Conservation (phyloP, 805 yeast genomes). For the Teunomyces tritomae region DNA sequence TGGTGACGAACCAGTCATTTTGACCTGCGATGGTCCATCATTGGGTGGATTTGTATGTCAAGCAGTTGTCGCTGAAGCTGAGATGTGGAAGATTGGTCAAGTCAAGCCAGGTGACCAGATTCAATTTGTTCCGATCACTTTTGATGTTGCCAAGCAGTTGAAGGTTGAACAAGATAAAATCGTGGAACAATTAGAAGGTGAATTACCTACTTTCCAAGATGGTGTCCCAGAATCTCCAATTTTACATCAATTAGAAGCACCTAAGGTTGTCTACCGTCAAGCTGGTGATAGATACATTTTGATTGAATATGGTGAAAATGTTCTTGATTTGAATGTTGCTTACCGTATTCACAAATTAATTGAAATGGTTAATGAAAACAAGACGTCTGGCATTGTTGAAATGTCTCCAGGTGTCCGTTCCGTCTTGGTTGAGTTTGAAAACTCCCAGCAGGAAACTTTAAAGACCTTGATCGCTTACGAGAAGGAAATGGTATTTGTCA, state of each 20-base stretch:
- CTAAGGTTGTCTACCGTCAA: conserved; percentile 83
- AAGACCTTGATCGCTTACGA: conserved; percentile 71
- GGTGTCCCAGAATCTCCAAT: conserved; percentile 67
- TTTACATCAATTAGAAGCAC: conserved; percentile 53
- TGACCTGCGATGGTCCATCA: conserved; percentile 97
- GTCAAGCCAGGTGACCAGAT: conserved; percentile 91
- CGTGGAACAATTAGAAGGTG: conserved; percentile 46
- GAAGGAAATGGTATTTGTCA: conserved; percentile 65
- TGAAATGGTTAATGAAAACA: conserved; percentile 61
- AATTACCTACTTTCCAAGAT: conserved; percentile 30
- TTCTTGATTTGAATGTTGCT: conserved; percentile 78
- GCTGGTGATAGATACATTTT: conserved; percentile 95
- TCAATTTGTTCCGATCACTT: conserved; percentile 74
- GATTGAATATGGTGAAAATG: conserved; percentile 89
- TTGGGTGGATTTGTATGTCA: conserved; percentile 97
- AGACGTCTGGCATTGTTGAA: conserved; percentile 81
- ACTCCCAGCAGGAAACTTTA: conserved; percentile 62
- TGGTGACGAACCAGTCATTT: conserved; percentile 96
- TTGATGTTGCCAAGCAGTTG: conserved; percentile 63
- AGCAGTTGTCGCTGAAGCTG: conserved; percentile 93
- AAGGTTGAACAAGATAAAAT: conserved; percentile 58
- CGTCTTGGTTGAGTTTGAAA: conserved; percentile 75
- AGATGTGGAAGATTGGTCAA: conserved; percentile 98
- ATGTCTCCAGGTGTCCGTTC: conserved; percentile 98
- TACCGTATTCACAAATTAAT: conserved; percentile 84